Evolutionary conservation across 805 yeast species (phyloP).

Genomic region (Debaryomyces tyrocola): DNA sequence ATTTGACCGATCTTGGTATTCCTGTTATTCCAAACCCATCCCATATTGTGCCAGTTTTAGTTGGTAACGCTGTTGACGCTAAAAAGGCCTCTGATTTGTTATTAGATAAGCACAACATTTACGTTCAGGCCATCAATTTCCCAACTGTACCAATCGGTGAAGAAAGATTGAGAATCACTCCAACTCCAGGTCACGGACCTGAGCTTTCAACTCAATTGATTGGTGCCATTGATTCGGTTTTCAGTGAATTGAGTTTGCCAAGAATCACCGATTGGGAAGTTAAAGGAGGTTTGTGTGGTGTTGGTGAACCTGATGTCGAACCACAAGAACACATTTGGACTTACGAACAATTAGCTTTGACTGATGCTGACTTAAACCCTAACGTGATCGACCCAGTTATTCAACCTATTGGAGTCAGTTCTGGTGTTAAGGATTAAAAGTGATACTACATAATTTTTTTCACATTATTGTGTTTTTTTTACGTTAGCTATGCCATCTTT

Average conservation of each 20-base stretch:
- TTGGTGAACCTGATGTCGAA: conserved; percentile 57
- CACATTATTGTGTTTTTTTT: background rate
- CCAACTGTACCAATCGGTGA: conserved; percentile 97
- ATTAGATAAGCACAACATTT: conserved; percentile 79
- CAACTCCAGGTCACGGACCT: conserved; percentile 93
- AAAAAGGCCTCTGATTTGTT: conserved; percentile 88
- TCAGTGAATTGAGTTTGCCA: conserved; percentile 69
- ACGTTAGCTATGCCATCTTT: background rate
- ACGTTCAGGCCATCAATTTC: conserved; percentile 97
- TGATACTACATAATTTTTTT: background rate
- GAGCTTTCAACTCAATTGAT: conserved; percentile 75
- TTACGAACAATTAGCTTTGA: conserved; percentile 66
- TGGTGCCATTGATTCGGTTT: conserved; percentile 77
- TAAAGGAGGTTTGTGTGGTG: conserved; percentile 89
- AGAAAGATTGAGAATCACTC: conserved; percentile 96
- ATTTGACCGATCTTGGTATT: conserved; percentile 67
- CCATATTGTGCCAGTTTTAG: conserved; percentile 92
- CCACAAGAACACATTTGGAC: conserved; percentile 81
- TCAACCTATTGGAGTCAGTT: conserved; percentile 65
- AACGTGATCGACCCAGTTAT: conserved; percentile 66
- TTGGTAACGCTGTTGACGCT: conserved; percentile 93
- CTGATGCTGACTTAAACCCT: conserved; percentile 61
- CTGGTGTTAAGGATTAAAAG: conserved; percentile 50
- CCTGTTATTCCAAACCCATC: conserved; percentile 98
- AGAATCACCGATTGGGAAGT: conserved; percentile 76